Base-by-base conservation (phyloP, 345 rosid species). In the Gossypium bickii region DNA sequence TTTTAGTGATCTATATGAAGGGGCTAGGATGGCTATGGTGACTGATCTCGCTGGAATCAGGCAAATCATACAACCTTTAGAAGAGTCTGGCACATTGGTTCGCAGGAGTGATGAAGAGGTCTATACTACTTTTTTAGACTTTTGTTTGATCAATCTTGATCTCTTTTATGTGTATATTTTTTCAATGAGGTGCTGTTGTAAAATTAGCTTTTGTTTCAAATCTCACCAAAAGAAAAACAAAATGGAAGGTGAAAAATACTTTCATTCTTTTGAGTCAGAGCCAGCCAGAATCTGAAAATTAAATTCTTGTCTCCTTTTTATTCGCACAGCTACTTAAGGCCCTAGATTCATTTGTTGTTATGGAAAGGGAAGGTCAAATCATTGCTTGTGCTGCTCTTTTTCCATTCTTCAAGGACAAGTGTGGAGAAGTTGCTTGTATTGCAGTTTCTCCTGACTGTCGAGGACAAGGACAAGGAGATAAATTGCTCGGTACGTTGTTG, bases 381-480 rank as follows among this genome's bases (percentile, higher is more conserved):
- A 91, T 94, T 13, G 97, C 98, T 56, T 91, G 97, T 79, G 97
- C 94, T 63, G 98, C 98, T 66, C 86, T 94, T 78, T 88, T 94
- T 70, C 97, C 95, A 24, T 94, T 86, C 83, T 87, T 81, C 78
- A 82, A 89, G 77, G 97, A 89, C 2, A 89, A 91, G 71, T 91
- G 97, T 66, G 98, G 98, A 74, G 98, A 94, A 82, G 90, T 94
- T 78, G 98, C 98, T 64, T 89, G 95, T 73, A 90, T 94, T 67
- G 98, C 94, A 10, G 98, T 94, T 80, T 84, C 98, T 74, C 79
- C 95, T 44, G 98, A 94, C 43, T 94, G 98, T 66, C 93, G 92
- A 58, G 98, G 98, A 66, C 97, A 94, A 85, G 97, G 98, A 74
- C 98, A 92, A 41, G 98, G 98, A 66, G 98, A 94, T 80, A 94